Evolutionary conservation across 805 yeast species (phyloP), one percentile per base, ranked within the genome.

Genomic region (Yarrowia sp.): DNA sequence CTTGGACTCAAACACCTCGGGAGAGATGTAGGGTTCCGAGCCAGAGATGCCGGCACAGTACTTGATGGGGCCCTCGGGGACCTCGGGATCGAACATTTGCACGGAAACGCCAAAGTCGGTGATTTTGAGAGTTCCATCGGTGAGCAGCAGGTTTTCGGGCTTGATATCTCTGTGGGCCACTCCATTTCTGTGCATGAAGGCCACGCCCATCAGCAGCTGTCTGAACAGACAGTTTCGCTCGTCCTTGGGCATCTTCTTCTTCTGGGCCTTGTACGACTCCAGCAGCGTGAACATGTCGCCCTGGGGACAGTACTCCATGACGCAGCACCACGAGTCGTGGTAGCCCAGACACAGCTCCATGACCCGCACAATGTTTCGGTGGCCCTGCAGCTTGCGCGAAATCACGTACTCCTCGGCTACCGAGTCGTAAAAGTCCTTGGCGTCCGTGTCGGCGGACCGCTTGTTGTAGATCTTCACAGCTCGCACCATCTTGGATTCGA

Each of bases 191-290:
- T 92, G 97, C 92, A 92, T 89, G 80, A 90, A 92, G 68, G 85
- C 86, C 36, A 92, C 95, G 49, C 97, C 97, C 71, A 91, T 81
- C 35, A 92, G 85, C 59, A 92, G 79, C 77, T 92, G 97, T 76
- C 92, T 91, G 80, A 91, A 91, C 74, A 91, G 89, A 77, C 97
- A 92, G 76, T 92, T 96, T 12, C 97, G 94, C 77, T 92, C 97
- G 12, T 87, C 84, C 72, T 87, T 87, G 74, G 91, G 94, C 71
- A 91, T 78, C 79, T 87, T 89, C n/a, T 93, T 92, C 32, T 70
- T 67, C 77, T 89, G 93, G 74, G 91, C 89, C 76, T 89, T 91
- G 73, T 88, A 93, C 35, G 91, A 91, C 79, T 91, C 96, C 75
- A 89, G 87, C 72, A 91, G 82, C 16, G 77, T 93, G 75, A 90